Evolutionary conservation across 1,284 basidiomycete species (phyloP).

Genomic region (Rhodotorula sp.): DNA sequence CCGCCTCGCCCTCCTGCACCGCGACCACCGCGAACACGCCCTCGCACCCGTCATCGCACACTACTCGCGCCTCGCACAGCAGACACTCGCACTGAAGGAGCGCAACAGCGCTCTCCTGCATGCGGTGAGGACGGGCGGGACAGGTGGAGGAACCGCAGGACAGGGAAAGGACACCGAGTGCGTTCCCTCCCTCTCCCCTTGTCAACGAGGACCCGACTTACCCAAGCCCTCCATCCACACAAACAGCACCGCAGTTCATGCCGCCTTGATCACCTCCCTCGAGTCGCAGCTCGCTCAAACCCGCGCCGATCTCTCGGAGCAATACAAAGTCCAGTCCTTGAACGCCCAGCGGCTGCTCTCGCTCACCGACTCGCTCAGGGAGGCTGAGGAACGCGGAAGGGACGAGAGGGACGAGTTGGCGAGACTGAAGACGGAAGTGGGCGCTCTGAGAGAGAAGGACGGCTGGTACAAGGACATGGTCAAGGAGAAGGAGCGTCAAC

Average conservation of each 20-base stretch:
- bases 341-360: slow-evolving; percentile 87
- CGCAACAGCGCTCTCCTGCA: slow-evolving; percentile 81
- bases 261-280: slow-evolving; percentile 82
- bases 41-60: slow-evolving; percentile 19
- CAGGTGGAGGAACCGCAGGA: not conserved
- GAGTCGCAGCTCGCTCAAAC: slow-evolving; percentile 88
- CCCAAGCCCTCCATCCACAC: not conserved
- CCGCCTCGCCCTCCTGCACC: slow-evolving; percentile 13
- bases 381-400: slow-evolving; percentile 78
- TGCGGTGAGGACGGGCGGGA: not conserved
- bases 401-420: slow-evolving; percentile 73
- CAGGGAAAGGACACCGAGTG: slow-evolving; percentile 61
- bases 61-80: slow-evolving; percentile 73
- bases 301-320: slow-evolving; percentile 82
- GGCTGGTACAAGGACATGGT: slow-evolving; percentile 79
- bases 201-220: not conserved
- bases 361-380: slow-evolving; percentile 89
- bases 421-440: slow-evolving; percentile 69
- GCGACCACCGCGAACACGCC: slow-evolving; percentile 26
- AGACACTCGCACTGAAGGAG: slow-evolving; percentile 82
- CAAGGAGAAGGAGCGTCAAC: slow-evolving; percentile 70
- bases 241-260: slow-evolving; percentile 67
- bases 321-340: slow-evolving; percentile 90
- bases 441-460: slow-evolving; percentile 69
- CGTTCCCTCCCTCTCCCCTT: slow-evolving; percentile 43